A percentile compares a stretch with the other conserved stretches of the same genome.
Evolutionary conservation across 257 asterid genomes (phyloP).

Genomic region (Sherardia arvensis): DNA sequence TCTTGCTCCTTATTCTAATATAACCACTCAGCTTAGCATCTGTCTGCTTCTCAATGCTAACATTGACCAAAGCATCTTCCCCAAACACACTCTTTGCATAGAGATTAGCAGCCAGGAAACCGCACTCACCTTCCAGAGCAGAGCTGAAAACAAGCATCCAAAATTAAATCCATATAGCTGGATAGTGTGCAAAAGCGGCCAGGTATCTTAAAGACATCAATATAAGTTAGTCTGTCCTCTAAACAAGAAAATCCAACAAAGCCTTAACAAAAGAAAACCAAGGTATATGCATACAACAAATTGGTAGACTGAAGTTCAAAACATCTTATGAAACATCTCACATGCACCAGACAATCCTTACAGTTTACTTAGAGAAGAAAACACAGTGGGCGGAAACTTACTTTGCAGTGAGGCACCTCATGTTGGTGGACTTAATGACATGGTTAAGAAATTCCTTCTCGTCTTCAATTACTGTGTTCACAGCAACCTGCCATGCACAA

Average conservation of each 20-base stretch:
- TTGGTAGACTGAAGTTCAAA: background rate
- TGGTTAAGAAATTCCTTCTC: conserved; percentile 95
- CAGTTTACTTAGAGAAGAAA: background rate
- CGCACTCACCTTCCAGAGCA: conserved; percentile 96
- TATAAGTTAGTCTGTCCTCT: background rate
- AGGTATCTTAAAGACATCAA: background rate
- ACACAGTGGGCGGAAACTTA: conserved; percentile 31
- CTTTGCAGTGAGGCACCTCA: conserved; percentile 91
- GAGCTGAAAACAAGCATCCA: conserved; percentile 45
- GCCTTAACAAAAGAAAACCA: background rate
- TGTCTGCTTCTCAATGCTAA: conserved; percentile 84
- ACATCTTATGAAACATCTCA: background rate
- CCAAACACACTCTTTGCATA: conserved; percentile 98
- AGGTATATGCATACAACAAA: too few relatives aligned
- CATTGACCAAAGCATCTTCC: conserved; percentile 94
- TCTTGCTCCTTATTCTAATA: conserved; percentile 97
- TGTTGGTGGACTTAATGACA: conserved; percentile 89
- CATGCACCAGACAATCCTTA: background rate
- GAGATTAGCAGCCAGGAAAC: conserved; percentile 91
- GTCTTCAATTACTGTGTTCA: conserved; percentile 72
- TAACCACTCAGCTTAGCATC: conserved; percentile 91
- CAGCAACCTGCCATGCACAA: conserved; percentile 70
- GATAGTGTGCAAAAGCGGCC: background rate
- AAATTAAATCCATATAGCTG: background rate
- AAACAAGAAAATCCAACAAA: background rate